A percentile compares a stretch with the other conserved stretches of the same genome.
phyloP scores from a whole-genome alignment of 176 grass and related monocot species.

The Cenchrus fungigraminus region DNA sequence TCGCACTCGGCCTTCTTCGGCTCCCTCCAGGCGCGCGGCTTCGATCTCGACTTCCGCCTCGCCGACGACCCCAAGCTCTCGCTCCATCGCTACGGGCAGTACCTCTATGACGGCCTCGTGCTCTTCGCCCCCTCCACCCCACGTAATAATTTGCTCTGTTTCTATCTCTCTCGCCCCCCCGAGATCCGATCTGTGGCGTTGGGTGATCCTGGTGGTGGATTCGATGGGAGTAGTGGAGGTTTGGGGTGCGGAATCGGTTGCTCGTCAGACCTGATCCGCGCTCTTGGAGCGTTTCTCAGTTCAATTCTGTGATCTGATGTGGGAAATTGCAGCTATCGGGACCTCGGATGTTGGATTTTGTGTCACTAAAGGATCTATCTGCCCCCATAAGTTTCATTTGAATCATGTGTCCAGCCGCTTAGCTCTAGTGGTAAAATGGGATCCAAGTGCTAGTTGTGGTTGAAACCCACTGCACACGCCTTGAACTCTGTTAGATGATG shows the following conservation, averaged over 20 bases:
- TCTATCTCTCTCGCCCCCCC: background rate
- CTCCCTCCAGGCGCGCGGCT: constrained; percentile 70
- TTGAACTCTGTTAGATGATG: background rate
- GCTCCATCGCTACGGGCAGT: constrained; percentile 83
- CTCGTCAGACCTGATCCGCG: constrained; percentile 23
- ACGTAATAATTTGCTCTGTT: constrained; percentile 41
- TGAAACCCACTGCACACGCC: background rate
- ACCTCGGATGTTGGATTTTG: background rate
- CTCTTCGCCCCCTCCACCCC: constrained; percentile 74
- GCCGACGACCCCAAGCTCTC: constrained; percentile 80
- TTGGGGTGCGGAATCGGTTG: background rate
- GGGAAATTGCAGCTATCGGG: background rate
- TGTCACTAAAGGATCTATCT: background rate
- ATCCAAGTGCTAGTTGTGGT: background rate
- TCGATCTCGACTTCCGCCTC: constrained; percentile 85
- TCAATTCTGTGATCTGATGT: constrained; percentile 11
- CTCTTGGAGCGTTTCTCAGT: background rate
- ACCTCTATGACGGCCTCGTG: constrained; percentile 91
- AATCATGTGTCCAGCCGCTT: background rate
- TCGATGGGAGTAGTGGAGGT: background rate
- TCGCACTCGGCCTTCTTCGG: constrained; percentile 86
- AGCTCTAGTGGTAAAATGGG: background rate
- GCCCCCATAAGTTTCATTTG: background rate
- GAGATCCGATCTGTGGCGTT: constrained; percentile 43
- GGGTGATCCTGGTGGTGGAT: constrained; percentile 22